These are phyloP conservation scores for Suillus subaureus DNA, from an alignment of 768 basidiomycete genomes.

Conservation along the genomic window DNA sequence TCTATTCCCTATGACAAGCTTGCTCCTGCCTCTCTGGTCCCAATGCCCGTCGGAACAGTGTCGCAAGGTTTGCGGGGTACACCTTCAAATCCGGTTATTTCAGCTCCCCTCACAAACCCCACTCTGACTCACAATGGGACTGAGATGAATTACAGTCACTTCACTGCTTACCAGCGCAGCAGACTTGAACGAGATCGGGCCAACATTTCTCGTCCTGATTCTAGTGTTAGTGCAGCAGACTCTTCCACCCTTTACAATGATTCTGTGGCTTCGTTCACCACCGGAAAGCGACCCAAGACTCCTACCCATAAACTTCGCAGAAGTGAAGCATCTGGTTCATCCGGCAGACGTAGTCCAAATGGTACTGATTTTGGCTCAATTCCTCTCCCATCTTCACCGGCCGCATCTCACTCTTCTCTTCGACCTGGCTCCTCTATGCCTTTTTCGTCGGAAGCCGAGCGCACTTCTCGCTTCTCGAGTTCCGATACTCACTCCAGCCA, in stretches of 20 bases:
- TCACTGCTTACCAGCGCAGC: conserved; percentile 47
- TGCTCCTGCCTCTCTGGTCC: conserved; percentile 56
- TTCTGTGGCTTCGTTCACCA: conserved; percentile 41
- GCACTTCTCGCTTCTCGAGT: conserved; percentile 61
- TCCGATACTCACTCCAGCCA: conserved; percentile 49
- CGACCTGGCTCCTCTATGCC: conserved; percentile 56
- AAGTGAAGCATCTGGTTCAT: conserved; percentile 60
- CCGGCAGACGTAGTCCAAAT: conserved; percentile 50
- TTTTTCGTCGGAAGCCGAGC: conserved; percentile 56
- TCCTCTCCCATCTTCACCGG: conserved; percentile 35
- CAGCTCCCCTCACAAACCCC: conserved; percentile 84
- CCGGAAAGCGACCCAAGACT: conserved; percentile 34
- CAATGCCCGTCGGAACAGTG: conserved; percentile 56
- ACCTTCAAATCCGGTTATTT: conserved; percentile 46
- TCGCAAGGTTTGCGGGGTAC: conserved; percentile 55
- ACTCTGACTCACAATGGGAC: conserved; percentile 72
- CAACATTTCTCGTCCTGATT: conserved; percentile 44
- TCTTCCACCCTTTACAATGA: conserved; percentile 64
- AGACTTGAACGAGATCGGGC: conserved; percentile 57
- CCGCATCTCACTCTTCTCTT: conserved; percentile 36
- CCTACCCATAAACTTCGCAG: conserved; percentile 39
- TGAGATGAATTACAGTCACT: conserved; percentile 58
- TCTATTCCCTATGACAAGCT: conserved; percentile 77
- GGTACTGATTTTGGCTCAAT: conserved; percentile 56
- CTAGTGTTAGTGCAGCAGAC: conserved; percentile 57